Base-by-base conservation (phyloP, 202 grass and related monocot genomes). In the Setaria italica region DNA sequence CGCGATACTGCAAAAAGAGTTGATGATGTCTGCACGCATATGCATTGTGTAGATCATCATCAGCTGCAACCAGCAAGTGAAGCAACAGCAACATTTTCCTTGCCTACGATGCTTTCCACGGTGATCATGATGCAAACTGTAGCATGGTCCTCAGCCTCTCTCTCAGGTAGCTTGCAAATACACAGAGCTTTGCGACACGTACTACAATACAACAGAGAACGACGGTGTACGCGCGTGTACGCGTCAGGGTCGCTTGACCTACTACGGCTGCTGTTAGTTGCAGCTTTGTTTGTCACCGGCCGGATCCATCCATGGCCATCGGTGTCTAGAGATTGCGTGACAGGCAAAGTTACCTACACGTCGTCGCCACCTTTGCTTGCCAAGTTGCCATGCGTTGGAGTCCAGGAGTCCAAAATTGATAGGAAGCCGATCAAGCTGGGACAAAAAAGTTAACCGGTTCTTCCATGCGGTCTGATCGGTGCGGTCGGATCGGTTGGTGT, bases 301-400 rank as follows among this genome's bases (percentile, higher is more conserved):
- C 4, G 34, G 34, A 43, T 49, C 47, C 45, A 20, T 41, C 15
- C 20, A 70, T 32, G 70, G 43, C 76, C 43, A n/a, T 70, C 57
- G 59, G 85, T 16, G 20, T 32, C 41, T 34, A 25, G 20, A 70
- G 80, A 54, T 87, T 70, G 89, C 89, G 85, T 90, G 70, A 47
- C 62, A 48, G 74, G 62, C 80, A 70, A 76, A 80, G 60, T 30
- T 87, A 84, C 62, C 35, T 16, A 62, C 21, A 33, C 35, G 65
- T 33, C 42, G 63, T 5, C 43, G 43, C 67, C 54, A 30, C 80
- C 76, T 90, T 87, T 87, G 70, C 85, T 81, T 90, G 55, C 81
- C 63, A 30, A 77, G 53, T 75, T 60, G 51, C 56, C 85, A 57
- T 81, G 29, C 34, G 25, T 25, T 25, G 25, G 25, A 25, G 25